Conservation (phyloP, 148 eudicot genomes). For the Heliamphora exappendiculata region DNA sequence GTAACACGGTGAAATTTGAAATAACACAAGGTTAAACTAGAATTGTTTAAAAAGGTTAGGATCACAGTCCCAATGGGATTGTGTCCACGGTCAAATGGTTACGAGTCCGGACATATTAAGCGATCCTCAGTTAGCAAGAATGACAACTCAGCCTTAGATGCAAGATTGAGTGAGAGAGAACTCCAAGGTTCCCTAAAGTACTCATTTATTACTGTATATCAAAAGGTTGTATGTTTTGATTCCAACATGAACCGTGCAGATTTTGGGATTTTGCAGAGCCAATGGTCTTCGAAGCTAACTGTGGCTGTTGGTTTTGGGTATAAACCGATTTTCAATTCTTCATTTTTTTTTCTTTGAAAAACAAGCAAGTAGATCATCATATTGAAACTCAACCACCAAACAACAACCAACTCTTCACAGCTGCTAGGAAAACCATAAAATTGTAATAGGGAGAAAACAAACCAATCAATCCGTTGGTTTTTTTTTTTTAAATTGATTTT, state of each 20-base stretch:
- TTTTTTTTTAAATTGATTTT: too few species aligned
- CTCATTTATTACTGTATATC: too few species aligned
- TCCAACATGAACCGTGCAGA: too few species aligned
- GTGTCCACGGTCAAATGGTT: neutral
- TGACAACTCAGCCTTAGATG: neutral
- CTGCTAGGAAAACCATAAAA: too few species aligned
- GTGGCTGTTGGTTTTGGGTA: too few species aligned
- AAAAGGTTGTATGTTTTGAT: too few species aligned
- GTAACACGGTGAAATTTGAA: neutral
- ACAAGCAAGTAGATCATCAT: neutral
- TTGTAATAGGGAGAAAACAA: too few species aligned
- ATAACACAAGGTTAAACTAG: neutral
- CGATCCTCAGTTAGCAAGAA: neutral
- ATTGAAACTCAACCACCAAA: too few species aligned
- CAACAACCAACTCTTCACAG: too few species aligned
- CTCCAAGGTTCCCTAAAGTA: neutral
- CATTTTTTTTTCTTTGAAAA: neutral
- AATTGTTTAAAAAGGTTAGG: neutral
- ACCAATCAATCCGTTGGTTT: too few species aligned
- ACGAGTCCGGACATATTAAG: neutral
- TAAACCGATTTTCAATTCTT: neutral
- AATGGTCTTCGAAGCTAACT: neutral
- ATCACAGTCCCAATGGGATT: neutral
- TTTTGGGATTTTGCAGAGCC: too few species aligned
- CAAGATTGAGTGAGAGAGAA: neutral